Percentiles rank a stretch among this genome's conserved stretches.
Evolutionary conservation across 768 basidiomycete species (phyloP).

Genomic region (Dacryopinax primogenitus): DNA sequence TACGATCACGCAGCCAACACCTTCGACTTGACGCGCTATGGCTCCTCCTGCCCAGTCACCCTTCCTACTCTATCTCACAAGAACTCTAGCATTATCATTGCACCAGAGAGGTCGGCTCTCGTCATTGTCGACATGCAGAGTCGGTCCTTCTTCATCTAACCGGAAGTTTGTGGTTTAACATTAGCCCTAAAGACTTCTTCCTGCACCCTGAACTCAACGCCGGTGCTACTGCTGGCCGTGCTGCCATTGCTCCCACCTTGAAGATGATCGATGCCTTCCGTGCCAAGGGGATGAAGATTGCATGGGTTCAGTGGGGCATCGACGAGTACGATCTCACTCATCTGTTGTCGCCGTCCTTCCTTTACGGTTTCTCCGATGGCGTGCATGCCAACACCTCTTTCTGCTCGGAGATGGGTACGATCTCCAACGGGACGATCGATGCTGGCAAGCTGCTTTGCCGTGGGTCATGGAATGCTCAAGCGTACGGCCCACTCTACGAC

Average conservation of each 20-base stretch:
- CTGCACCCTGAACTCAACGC: conserved; percentile 46
- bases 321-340: conserved; percentile 43
- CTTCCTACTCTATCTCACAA: background rate
- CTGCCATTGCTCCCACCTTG: conserved; percentile 33
- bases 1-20: conserved; percentile 7
- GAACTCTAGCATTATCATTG: conserved; percentile 32
- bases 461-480: conserved; percentile 42
- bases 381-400: conserved; percentile 31
- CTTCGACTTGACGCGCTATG: conserved; percentile 12
- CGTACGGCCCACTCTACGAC: conserved; percentile 51
- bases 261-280: conserved; percentile 26
- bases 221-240: conserved; percentile 38
- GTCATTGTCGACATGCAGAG: conserved; percentile 69
- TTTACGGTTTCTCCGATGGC: conserved; percentile 41
- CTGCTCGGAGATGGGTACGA: conserved; percentile 40
- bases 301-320: conserved; percentile 40
- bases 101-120: conserved; percentile 39
- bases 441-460: conserved; percentile 51
- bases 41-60: background rate
- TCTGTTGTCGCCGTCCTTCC: conserved; percentile 45
- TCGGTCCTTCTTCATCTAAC: conserved; percentile 22
- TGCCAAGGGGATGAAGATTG: background rate
- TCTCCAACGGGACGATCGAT: conserved; percentile 15
- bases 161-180: background rate
- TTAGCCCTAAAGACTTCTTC: conserved; percentile 39